Conservation (phyloP, 2,329 filamentous ascomycete species). For the Colletotrichum lini region DNA sequence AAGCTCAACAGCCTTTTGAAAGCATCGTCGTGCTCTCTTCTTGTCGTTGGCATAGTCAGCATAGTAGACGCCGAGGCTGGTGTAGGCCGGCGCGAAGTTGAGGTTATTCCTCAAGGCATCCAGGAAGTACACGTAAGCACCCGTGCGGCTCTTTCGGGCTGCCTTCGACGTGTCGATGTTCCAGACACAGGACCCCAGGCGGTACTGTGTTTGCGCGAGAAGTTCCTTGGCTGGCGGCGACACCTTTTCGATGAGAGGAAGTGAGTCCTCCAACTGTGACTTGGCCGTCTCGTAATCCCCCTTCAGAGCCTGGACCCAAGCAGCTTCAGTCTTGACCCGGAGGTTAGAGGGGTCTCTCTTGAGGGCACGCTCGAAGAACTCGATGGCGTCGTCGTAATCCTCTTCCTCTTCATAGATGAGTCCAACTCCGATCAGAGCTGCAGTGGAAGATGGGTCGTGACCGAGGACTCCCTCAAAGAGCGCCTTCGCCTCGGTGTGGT, state of each 20-base stretch:
- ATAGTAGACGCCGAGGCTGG: slow-evolving; percentile 91
- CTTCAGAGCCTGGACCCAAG: slow-evolving; percentile 90
- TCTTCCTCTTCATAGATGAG: slow-evolving; percentile 95
- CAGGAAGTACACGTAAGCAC: slow-evolving; percentile 88
- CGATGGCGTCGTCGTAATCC: slow-evolving; percentile 85
- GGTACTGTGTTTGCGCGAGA: slow-evolving; percentile 88
- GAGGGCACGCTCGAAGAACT: slow-evolving; percentile 84
- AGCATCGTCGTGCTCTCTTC: slow-evolving; percentile 89
- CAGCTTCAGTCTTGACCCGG: slow-evolving; percentile 86
- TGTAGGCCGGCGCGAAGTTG: slow-evolving; percentile 92
- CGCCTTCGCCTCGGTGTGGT: slow-evolving; percentile 89
- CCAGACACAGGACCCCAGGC: slow-evolving; percentile 90
- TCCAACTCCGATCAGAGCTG: slow-evolving; percentile 89
- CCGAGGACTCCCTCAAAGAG: slow-evolving; percentile 87
- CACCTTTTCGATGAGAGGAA: slow-evolving; percentile 76
- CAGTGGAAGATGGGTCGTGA: slow-evolving; percentile 81
- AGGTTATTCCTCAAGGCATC: slow-evolving; percentile 88
- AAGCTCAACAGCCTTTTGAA: slow-evolving; percentile 95
- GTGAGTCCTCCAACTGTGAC: slow-evolving; percentile 78
- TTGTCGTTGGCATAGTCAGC: slow-evolving; percentile 91
- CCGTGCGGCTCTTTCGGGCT: slow-evolving; percentile 83
- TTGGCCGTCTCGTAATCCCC: slow-evolving; percentile 80
- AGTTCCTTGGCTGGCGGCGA: slow-evolving; percentile 75
- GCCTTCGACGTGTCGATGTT: slow-evolving; percentile 81
- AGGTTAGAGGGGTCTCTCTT: slow-evolving; percentile 81